These are phyloP conservation scores for Tuber umbilicatum DNA, from an alignment of 495 filamentous ascomycete species.

Conservation along the genomic window DNA sequence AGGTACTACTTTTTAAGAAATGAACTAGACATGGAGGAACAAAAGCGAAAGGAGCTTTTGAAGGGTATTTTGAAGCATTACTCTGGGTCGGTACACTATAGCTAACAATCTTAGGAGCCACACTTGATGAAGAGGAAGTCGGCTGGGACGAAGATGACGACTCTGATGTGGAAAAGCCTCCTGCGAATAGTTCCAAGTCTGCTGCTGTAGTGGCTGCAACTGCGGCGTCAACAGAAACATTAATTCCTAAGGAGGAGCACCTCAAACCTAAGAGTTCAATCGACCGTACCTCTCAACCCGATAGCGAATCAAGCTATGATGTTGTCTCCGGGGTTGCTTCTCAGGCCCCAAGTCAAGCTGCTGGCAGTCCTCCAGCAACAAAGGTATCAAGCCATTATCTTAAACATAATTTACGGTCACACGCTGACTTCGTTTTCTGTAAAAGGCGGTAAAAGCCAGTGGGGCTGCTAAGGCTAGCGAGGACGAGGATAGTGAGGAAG, in stretches of 20 bases:
- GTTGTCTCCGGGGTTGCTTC: slow-evolving; percentile 39
- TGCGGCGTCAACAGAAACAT: slow-evolving; percentile 34
- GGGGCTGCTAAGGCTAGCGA: slow-evolving; percentile 9
- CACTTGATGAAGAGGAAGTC: slow-evolving; percentile 39
- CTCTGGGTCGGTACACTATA: slow-evolving; percentile 7
- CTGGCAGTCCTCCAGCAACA: slow-evolving; percentile 28
- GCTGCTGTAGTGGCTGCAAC: slow-evolving; percentile 2
- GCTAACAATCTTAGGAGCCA: slow-evolving; percentile 8
- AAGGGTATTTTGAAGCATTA: slow-evolving; percentile 61
- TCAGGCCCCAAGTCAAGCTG: slow-evolving; percentile 30
- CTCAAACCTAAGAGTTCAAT: slow-evolving; percentile 32
- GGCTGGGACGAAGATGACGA: slow-evolving; percentile 41
- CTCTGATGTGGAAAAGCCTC: slow-evolving; percentile 20
- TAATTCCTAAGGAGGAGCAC: slow-evolving; percentile 24
- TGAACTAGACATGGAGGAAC: slow-evolving; percentile 92
- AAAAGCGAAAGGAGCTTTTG: slow-evolving; percentile 77
- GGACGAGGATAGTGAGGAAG: slow-evolving; percentile 14
- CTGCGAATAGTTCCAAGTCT: slow-evolving; percentile 5
- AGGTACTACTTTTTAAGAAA: slow-evolving; percentile 93
- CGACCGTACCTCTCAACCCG: slow-evolving; percentile 36
- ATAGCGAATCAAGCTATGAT: slow-evolving; percentile 42
- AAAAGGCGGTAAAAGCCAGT: neutral
- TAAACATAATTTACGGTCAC: neutral
- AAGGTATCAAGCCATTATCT: slow-evolving; percentile 18
- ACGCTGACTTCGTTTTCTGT: neutral